These are phyloP conservation scores for Penicillium sclerotigenum DNA, from an alignment of 2,329 filamentous ascomycete species.

Conservation along the genomic window DNA sequence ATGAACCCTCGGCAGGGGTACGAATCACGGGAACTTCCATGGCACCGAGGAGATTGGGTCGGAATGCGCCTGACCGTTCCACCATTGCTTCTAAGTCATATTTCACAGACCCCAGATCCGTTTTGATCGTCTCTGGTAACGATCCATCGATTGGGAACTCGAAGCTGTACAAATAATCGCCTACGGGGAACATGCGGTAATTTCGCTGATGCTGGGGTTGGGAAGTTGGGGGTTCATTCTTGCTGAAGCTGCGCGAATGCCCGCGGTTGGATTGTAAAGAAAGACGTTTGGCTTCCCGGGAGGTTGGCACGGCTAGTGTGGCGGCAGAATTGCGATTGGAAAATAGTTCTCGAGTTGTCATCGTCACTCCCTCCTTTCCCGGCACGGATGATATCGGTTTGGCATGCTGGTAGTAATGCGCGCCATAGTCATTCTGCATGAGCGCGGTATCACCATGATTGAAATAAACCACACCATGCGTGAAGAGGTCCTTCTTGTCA, in stretches of 20 bases:
- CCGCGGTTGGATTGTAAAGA: slow-evolving; percentile 77
- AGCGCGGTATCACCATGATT: slow-evolving; percentile 52
- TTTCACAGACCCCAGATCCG: slow-evolving; percentile 80
- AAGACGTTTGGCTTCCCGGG: slow-evolving; percentile 60
- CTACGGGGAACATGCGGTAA: slow-evolving; percentile 79
- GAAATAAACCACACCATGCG: slow-evolving; percentile 89
- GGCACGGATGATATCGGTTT: slow-evolving; percentile 30
- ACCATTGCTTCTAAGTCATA: slow-evolving; percentile 84
- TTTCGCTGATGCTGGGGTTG: slow-evolving; percentile 68
- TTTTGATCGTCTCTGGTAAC: slow-evolving; percentile 77
- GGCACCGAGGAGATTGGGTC: slow-evolving; percentile 76
- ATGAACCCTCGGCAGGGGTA: slow-evolving; percentile 78
- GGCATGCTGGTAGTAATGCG: slow-evolving; percentile 59
- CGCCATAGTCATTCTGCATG: slow-evolving; percentile 60
- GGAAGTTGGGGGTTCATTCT: slow-evolving; percentile 62
- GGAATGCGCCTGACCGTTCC: slow-evolving; percentile 84
- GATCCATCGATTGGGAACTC: slow-evolving; percentile 78
- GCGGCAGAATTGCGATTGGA: slow-evolving; percentile 40
- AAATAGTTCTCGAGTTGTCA: slow-evolving; percentile 36
- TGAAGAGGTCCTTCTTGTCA: slow-evolving; percentile 81
- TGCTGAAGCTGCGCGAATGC: slow-evolving; percentile 80
- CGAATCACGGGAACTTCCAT: slow-evolving; percentile 83
- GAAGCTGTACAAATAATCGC: slow-evolving; percentile 71
- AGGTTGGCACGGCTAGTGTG: slow-evolving; percentile 45
- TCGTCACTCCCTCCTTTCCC: slow-evolving; percentile 32